A percentile compares a stretch with the other conserved stretches of the same genome.
Conservation (phyloP, 495 filamentous ascomycete species). For the Aspergillus sparsus region DNA sequence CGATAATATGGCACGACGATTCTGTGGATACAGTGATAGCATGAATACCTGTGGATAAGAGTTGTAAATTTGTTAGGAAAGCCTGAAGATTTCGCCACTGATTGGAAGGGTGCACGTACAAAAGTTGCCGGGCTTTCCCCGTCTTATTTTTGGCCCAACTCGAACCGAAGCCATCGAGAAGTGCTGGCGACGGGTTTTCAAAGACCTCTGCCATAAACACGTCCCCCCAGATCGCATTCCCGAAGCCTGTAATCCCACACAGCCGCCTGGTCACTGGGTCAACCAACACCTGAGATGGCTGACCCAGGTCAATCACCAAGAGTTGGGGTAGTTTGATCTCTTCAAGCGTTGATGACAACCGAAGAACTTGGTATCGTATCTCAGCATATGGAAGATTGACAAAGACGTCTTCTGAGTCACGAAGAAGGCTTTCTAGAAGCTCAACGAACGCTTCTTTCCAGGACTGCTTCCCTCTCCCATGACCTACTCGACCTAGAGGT, state of each 20-base stretch:
- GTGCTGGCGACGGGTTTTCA: slow-evolving; percentile 36
- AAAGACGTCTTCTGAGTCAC: slow-evolving; percentile 70
- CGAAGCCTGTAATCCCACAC: slow-evolving; percentile 48
- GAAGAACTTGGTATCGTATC: slow-evolving; percentile 55
- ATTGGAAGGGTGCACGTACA: slow-evolving; percentile 32
- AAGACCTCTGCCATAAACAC: slow-evolving; percentile 48
- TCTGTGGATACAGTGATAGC: slow-evolving; percentile 42
- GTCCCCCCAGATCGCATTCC: slow-evolving; percentile 53
- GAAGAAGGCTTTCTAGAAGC: slow-evolving; percentile 62
- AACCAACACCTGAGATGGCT: slow-evolving; percentile 58
- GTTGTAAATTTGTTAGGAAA: background rate
- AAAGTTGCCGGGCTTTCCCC: slow-evolving; percentile 34
- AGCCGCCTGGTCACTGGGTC: slow-evolving; percentile 49
- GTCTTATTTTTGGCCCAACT: slow-evolving; percentile 23
- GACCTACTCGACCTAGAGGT: slow-evolving; percentile 48
- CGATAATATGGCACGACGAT: slow-evolving; percentile 48
- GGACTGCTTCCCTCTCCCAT: slow-evolving; percentile 47
- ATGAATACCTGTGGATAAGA: slow-evolving; percentile 39
- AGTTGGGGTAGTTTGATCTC: slow-evolving; percentile 57
- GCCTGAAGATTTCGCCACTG: background rate
- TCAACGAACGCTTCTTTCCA: slow-evolving; percentile 64
- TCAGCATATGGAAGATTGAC: slow-evolving; percentile 65
- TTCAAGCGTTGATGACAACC: slow-evolving; percentile 53
- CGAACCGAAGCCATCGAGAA: slow-evolving; percentile 44
- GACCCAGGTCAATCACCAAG: slow-evolving; percentile 57